Conservation (phyloP, 148 eudicot genomes). For the Bassia scoparia region DNA sequence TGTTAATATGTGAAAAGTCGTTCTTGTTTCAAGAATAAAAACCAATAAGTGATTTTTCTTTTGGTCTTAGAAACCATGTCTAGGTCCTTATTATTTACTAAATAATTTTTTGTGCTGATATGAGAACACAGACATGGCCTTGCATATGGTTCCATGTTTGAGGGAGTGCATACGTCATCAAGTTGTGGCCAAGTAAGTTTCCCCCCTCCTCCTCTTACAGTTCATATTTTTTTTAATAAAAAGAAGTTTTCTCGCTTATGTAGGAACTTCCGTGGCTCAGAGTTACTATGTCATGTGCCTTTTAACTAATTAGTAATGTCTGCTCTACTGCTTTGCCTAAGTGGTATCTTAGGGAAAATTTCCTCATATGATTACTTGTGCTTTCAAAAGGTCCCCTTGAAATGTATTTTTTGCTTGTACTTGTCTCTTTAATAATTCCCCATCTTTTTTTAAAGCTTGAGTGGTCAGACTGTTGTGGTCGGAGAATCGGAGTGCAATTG, state of each 20-base stretch:
- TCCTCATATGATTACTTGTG: not conserved
- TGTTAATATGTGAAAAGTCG: not conserved
- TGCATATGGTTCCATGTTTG: constrained; percentile 92
- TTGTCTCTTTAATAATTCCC: not conserved
- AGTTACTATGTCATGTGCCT: not conserved
- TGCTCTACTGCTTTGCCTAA: not conserved
- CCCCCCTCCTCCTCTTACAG: not conserved
- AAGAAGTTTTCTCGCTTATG: not conserved
- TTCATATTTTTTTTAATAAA: constrained; percentile 3
- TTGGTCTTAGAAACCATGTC: not conserved
- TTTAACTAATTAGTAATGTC: not conserved
- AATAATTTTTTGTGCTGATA: constrained; percentile 47
- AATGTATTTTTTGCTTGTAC: not conserved
- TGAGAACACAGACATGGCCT: constrained; percentile 78
- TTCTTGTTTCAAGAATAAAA: not conserved
- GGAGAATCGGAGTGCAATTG: not conserved
- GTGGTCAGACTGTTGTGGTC: not conserved
- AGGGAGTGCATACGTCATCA: constrained; percentile 99
- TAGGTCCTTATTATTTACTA: constrained; percentile 2
- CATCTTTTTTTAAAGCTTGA: not conserved
- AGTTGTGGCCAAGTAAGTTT: constrained; percentile 80
- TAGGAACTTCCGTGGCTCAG: not conserved
- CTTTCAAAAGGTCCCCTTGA: not conserved
- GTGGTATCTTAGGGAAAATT: not conserved
- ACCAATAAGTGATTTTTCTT: not conserved